Evolutionary conservation across 192 early-diverging fungal genomes (phyloP).

Genomic region (Umbelopsis isabellina): DNA sequence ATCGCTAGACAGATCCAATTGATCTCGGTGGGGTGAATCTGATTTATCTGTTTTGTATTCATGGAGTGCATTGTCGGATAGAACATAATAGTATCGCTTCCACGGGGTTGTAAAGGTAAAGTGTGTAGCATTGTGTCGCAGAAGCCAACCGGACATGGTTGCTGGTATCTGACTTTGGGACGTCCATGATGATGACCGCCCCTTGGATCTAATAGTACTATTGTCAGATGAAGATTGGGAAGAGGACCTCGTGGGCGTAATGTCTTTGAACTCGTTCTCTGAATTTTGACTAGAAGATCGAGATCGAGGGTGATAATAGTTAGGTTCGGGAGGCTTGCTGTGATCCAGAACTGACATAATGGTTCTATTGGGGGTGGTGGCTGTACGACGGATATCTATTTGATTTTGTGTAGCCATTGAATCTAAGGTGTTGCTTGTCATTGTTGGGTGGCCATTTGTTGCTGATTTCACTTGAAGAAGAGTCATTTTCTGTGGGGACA

Average conservation of each 20-base stretch:
- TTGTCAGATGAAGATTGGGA: not conserved
- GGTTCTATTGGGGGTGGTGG: not conserved
- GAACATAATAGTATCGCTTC: conserved; percentile 17
- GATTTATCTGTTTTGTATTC: conserved; percentile 16
- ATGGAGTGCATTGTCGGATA: not conserved
- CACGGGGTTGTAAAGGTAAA: conserved; percentile 13
- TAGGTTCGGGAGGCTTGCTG: not conserved
- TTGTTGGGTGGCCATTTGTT: not conserved
- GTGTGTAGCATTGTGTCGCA: not conserved
- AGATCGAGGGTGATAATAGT: not conserved
- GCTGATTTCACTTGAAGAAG: not conserved
- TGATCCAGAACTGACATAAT: conserved; percentile 6
- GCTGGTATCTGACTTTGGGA: not conserved
- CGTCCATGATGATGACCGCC: not conserved
- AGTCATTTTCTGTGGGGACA: conserved; percentile 8
- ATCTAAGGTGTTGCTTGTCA: not conserved
- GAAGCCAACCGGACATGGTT: not conserved
- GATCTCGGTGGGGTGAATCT: not conserved
- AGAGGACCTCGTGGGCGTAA: not conserved
- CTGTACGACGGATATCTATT: conserved; percentile 5
- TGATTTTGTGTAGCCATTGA: not conserved
- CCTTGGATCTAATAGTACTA: not conserved
- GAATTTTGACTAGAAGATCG: not conserved
- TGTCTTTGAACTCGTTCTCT: not conserved
- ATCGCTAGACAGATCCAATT: not conserved